Percentiles rank a stretch among this genome's conserved stretches.
These are phyloP conservation scores for Carex sylvatica DNA, from an alignment of 202 grass and related monocot species.

Conservation along the genomic window DNA sequence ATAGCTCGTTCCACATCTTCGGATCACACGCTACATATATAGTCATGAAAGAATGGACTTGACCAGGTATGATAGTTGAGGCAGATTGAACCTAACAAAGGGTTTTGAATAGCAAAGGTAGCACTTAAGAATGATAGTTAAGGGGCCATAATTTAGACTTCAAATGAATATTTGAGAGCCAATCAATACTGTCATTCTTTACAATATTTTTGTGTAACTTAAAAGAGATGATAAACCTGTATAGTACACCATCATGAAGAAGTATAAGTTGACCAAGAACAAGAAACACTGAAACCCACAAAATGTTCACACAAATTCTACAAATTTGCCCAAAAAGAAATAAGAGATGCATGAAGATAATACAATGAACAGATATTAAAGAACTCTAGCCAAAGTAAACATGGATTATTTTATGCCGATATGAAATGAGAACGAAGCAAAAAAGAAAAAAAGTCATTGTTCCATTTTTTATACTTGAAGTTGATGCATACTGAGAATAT, in stretches of 20 bases:
- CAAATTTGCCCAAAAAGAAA: not conserved
- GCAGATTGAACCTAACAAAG: not conserved
- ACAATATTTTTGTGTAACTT: not conserved
- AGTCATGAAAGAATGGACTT: not conserved
- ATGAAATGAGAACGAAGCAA: conserved; percentile 1
- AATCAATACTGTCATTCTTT: not conserved
- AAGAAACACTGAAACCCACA: not conserved
- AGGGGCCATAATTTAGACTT: not conserved
- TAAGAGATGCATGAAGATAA: not conserved
- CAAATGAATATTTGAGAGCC: not conserved
- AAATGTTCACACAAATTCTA: conserved; percentile 6
- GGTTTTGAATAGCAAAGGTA: not conserved
- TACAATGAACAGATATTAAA: not conserved
- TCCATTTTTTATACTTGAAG: not conserved
- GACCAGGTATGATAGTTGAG: not conserved
- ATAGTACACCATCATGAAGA: not conserved
- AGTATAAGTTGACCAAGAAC: not conserved
- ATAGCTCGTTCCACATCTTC: not conserved
- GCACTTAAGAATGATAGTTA: not conserved
- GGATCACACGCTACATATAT: too few relatives aligned
- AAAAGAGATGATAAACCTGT: not conserved
- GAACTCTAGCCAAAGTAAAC: not conserved
- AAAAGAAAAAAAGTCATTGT: not conserved
- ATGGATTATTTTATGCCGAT: not conserved
- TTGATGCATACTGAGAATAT: not conserved